phyloP scores from a whole-genome alignment of 1,139 yeast species.

The Meyerozyma guilliermondii region DNA sequence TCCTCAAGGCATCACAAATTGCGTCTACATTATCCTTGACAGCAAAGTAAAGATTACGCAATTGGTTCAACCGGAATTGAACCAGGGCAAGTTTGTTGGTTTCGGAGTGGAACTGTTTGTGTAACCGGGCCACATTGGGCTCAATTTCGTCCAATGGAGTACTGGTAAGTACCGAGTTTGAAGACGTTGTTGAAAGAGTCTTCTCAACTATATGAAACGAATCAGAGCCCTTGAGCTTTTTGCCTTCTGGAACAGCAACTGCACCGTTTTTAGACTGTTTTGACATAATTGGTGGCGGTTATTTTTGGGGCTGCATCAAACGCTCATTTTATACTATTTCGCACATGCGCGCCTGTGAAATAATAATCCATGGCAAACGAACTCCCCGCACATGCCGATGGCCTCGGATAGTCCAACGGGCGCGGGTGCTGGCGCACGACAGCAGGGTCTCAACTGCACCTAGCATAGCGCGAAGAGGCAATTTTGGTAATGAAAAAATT shows the following conservation, averaged over 20 bases:
- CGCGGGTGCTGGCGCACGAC: no score
- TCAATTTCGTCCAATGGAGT: slow-evolving; percentile 52
- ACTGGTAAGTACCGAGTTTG: slow-evolving; percentile 20
- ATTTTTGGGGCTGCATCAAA: not conserved
- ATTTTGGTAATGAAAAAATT: no score
- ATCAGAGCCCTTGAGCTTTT: not conserved
- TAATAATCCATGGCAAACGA: no score
- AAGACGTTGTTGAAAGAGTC: not conserved
- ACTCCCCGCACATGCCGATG: not conserved
- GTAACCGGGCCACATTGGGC: slow-evolving; percentile 37
- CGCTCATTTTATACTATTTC: not conserved
- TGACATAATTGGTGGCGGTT: not conserved
- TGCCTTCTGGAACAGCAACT: not conserved
- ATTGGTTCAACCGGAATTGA: slow-evolving; percentile 54
- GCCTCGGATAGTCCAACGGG: no score
- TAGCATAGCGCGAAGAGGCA: no score
- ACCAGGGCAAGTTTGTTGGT: slow-evolving; percentile 50
- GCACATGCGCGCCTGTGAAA: not conserved
- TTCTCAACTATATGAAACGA: not conserved
- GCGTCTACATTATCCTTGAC: slow-evolving; percentile 55
- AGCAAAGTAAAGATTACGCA: slow-evolving; percentile 65
- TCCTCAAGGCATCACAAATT: slow-evolving; percentile 52
- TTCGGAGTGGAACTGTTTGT: slow-evolving; percentile 34
- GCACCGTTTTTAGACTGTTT: not conserved
- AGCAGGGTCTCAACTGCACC: no score